phyloP scores from a whole-genome alignment of 2,329 filamentous ascomycete genomes.

The Trichothecium sympodiale region DNA sequence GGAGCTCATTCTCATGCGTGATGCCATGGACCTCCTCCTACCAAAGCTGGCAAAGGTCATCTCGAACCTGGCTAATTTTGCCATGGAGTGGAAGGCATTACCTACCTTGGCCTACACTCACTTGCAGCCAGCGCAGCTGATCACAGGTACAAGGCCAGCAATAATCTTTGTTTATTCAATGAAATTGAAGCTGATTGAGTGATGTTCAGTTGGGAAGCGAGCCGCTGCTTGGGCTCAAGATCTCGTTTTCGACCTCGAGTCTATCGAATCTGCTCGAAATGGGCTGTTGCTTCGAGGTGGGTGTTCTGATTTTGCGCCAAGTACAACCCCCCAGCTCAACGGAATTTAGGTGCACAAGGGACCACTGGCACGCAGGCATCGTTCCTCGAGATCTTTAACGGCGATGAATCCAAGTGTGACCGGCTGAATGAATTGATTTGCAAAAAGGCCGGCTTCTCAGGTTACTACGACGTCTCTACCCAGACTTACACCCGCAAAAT shows the following conservation, averaged over 20 bases:
- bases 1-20: constrained; percentile 57
- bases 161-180: too few species aligned
- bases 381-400: constrained; percentile 29
- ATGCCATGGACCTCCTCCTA: constrained; percentile 62
- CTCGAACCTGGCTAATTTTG: constrained; percentile 61
- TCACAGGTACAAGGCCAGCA: constrained; percentile 58
- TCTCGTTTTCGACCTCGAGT: constrained; percentile 55
- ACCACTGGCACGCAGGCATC: constrained; percentile 59
- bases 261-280: constrained; percentile 57
- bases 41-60: constrained; percentile 71
- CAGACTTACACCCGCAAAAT: constrained; percentile 68
- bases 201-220: constrained; percentile 4
- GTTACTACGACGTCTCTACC: constrained; percentile 46
- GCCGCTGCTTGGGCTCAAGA: constrained; percentile 59
- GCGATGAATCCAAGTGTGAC: constrained; percentile 37
- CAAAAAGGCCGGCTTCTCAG: constrained; percentile 41
- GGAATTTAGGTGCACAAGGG: constrained; percentile 43
- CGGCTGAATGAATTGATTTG: constrained; percentile 44
- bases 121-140: constrained; percentile 42
- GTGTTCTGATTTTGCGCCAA: constrained; percentile 24
- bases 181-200: too few species aligned
- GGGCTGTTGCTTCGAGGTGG: constrained; percentile 67
- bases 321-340: neutral
- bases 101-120: constrained; percentile 72
- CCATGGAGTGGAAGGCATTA: constrained; percentile 63